Percentiles rank a stretch among this genome's conserved stretches.
phyloP scores from a whole-genome alignment of 345 rosid genomes.

The Lumnitzera littorea region DNA sequence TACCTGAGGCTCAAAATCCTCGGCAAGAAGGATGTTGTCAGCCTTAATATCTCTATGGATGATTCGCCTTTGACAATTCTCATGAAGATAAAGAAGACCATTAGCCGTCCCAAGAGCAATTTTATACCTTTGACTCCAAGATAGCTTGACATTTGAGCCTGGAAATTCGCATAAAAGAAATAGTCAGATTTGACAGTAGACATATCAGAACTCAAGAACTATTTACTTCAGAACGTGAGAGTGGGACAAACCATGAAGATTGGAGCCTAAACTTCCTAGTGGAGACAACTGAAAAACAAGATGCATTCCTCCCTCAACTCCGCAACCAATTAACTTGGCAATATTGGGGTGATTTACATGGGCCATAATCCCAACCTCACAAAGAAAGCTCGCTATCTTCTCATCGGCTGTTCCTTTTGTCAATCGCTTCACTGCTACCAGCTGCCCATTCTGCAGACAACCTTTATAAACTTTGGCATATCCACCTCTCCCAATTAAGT shows the following conservation, averaged over 20 bases:
- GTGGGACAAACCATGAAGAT: conserved; percentile 58
- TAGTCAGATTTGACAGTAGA: background rate
- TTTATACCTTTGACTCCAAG: conserved; percentile 78
- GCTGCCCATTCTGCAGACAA: conserved; percentile 44
- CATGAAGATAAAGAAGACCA: conserved; percentile 85
- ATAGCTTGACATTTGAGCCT: conserved; percentile 46
- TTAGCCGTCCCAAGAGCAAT: conserved; percentile 82
- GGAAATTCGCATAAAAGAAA: conserved; percentile 9
- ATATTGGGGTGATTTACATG: conserved; percentile 84
- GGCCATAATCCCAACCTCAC: conserved; percentile 82
- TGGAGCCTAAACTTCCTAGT: conserved; percentile 67
- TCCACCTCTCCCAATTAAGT: conserved; percentile 86
- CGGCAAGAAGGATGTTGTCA: conserved; percentile 85
- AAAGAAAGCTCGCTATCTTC: conserved; percentile 50
- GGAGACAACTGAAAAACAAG: conserved; percentile 72
- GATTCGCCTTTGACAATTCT: conserved; percentile 69
- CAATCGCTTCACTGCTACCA: conserved; percentile 68
- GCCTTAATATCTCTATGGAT: conserved; percentile 95
- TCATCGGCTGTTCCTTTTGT: conserved; percentile 71
- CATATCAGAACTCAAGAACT: conserved; percentile 2
- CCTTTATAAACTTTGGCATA: conserved; percentile 88
- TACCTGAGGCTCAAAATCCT: conserved; percentile 89
- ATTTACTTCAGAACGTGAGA: background rate
- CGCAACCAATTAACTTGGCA: conserved; percentile 79
- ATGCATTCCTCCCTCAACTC: conserved; percentile 79